phyloP scores from a whole-genome alignment of 208 protist species.

The Acanthamoeba castellanii region DNA sequence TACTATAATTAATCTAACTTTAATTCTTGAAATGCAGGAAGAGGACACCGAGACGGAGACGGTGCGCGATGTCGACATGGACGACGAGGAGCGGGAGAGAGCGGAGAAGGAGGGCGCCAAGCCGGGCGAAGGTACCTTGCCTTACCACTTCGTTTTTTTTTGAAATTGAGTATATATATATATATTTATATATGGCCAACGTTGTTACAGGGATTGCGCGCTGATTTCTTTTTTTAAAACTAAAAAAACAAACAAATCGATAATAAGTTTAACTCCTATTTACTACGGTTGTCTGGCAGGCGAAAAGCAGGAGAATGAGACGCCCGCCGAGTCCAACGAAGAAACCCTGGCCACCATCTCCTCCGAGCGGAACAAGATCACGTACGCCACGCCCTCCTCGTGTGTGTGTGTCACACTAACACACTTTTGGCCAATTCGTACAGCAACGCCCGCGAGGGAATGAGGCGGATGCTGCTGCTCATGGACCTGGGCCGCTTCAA shows the following conservation, averaged over 20 bases:
- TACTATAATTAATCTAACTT: no score
- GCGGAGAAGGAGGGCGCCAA: constrained; percentile 2
- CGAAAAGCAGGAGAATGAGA: background rate
- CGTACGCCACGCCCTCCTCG: no score
- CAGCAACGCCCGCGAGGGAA: constrained; percentile 19
- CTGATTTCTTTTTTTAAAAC: background rate
- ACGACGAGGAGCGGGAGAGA: background rate
- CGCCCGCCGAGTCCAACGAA: background rate
- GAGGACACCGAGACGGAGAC: constrained; percentile 37
- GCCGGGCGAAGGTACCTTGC: background rate
- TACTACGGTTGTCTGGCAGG: background rate
- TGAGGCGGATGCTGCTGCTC: background rate
- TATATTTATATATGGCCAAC: no score
- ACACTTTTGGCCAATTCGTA: background rate
- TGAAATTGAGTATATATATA: background rate
- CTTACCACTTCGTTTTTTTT: background rate
- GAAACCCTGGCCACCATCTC: constrained; percentile 50
- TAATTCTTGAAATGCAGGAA: background rate
- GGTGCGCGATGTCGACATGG: constrained; percentile 36
- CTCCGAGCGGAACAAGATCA: background rate
- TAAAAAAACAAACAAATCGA: no score
- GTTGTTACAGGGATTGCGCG: background rate
- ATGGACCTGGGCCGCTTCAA: constrained; percentile 20
- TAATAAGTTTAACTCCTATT: no score
- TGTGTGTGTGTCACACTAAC: background rate